These are phyloP conservation scores for Calonectria naviculata DNA, from an alignment of 2,329 filamentous ascomycete genomes.

Conservation along the genomic window DNA sequence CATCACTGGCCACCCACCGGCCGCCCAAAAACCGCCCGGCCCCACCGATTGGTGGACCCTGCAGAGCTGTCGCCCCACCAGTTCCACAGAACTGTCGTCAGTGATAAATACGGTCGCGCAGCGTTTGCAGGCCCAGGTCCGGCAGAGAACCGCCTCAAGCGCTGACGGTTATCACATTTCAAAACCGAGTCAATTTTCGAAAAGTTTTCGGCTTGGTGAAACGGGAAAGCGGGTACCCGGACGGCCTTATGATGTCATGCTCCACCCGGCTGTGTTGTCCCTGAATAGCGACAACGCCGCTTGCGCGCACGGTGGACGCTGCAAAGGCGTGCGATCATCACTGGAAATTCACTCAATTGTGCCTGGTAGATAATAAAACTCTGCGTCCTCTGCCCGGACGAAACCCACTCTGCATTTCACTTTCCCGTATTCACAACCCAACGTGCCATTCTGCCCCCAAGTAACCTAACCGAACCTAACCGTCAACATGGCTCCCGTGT, in stretches of 20 bases:
- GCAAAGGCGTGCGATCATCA: background rate
- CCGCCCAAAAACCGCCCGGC: background rate
- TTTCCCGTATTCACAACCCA: background rate
- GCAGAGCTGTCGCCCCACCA: background rate
- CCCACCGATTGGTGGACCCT: background rate
- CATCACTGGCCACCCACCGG: background rate
- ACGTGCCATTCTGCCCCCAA: background rate
- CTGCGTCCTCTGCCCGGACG: background rate
- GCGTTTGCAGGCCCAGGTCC: background rate
- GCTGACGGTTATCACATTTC: background rate
- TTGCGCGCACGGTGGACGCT: background rate
- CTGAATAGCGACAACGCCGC: background rate
- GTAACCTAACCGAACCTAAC: no score
- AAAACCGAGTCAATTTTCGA: background rate
- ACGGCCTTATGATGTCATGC: background rate
- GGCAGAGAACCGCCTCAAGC: background rate
- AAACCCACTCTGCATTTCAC: background rate
- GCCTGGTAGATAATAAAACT: background rate
- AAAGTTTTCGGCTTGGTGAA: background rate
- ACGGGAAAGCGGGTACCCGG: background rate
- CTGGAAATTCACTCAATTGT: background rate
- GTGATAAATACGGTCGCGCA: background rate
- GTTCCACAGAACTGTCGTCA: constrained; percentile 6
- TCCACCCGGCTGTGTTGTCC: background rate
- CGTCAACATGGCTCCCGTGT: constrained; percentile 28